Base-by-base conservation (phyloP, 192 early-diverging fungal genomes). In the Backusella morwellensis region DNA sequence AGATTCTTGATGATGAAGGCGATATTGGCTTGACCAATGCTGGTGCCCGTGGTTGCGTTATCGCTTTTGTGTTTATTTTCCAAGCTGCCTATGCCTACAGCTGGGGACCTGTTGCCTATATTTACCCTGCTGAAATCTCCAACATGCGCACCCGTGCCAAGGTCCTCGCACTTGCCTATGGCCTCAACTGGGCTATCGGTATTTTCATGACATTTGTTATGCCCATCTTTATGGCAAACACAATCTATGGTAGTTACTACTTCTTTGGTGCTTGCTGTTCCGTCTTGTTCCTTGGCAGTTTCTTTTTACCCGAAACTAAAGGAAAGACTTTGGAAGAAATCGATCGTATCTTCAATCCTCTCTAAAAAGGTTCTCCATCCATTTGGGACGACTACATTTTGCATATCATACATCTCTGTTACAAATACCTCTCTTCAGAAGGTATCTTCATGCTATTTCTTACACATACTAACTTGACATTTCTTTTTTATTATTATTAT, bases 321-420 rank as follows among this genome's bases (percentile, higher is more conserved):
- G 90, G 92, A 50, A 83, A 88, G 23, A 88, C 92, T 26, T 87
- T 98, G 70, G 96, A 98, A 80, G 93, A 97, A 75, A 95, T 98
- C 89, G 96, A 97, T 72, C 83, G 90, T 17, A 82, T 97, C 42
- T 97, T 94, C 76, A 70, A 79, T 72, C 74, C 68, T 67, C 34
- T 74, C 14, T 29, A 73, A 74, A 21, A 15, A 3, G n/a, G 14
- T 9, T 40, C 42, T 8, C 21, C 21, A 44, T 7, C 32, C 32
- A 32, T 41, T 47, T 7, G 8, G n/a, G 2, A 23, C 21, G 21
- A 41, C n/a, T 36, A 8, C 19, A 19, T 21, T 41, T 23, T 40
- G 9, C 17, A 42, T 36, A 21, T 41, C n/a, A 21, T 70, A 41
- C 35, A 70, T 63, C 19, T 56, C 54, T 56, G n/a, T 54, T 54